phyloP scores from a whole-genome alignment of 2,329 filamentous ascomycete species.

The Sclerotinia minor region DNA sequence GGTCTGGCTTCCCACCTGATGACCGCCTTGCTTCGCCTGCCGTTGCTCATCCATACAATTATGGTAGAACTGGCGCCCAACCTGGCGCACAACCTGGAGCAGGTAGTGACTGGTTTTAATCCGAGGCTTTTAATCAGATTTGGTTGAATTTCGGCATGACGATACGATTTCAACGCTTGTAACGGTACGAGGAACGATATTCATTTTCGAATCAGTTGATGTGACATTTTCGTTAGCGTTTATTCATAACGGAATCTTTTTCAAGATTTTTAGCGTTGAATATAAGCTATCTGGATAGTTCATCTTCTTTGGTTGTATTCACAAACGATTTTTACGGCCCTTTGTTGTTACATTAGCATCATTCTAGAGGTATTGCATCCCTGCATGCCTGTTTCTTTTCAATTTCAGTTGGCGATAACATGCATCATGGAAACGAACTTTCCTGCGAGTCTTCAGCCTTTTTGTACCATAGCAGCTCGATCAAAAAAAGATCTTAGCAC shows the following conservation, averaged over 20 bases:
- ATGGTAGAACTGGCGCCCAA: conserved; percentile 37
- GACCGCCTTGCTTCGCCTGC: conserved; percentile 33
- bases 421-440: conserved; percentile 37
- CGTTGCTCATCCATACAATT: conserved; percentile 36
- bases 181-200: conserved; percentile 43
- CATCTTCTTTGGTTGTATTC: conserved; percentile 40
- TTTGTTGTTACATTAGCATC: conserved; percentile 43
- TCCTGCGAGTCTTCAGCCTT: conserved; percentile 34
- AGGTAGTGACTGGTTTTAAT: conserved; percentile 41
- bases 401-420: conserved; percentile 36
- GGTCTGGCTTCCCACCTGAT: conserved; percentile 34
- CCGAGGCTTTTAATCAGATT: conserved; percentile 19
- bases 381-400: conserved; percentile 33
- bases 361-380: conserved; percentile 29
- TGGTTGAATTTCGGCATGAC: conserved; percentile 36
- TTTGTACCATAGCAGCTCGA: conserved; percentile 42
- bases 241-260: conserved; percentile 24
- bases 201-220: conserved; percentile 38
- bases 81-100: conserved; percentile 35
- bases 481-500: conserved; percentile 39
- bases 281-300: conserved; percentile 13
- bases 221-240: conserved; percentile 28
- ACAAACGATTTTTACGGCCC: conserved; percentile 42
- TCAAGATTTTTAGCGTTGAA: conserved; percentile 9
- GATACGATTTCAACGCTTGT: conserved; percentile 43